Evolutionary conservation across 805 yeast genomes (phyloP), one percentile per base, ranked within the genome.

Genomic region (Blastobotrys parvus): DNA sequence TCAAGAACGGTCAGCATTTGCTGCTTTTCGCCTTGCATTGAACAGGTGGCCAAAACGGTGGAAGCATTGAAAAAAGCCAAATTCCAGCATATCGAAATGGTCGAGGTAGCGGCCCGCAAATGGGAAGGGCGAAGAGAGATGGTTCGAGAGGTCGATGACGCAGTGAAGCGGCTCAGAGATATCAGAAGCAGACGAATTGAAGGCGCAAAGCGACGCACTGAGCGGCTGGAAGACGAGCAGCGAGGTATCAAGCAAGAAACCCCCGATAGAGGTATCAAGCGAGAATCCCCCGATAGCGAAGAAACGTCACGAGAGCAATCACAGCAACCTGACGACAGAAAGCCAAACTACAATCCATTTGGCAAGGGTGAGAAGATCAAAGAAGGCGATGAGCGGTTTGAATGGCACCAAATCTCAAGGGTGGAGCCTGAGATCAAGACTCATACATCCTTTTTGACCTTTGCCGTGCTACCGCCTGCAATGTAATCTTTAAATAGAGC

Each of bases 21-120:
- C 64, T 92, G 98, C 63, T 92, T 92, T 59, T 85, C 95, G 32
- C 99, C 99, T 7, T 92, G 99, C 63, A 84, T 92, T 38, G 99
- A 92, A 64, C 99, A 92, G 65, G 98, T 92, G 3, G 82, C 82
- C 45, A 81, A 84, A 58, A 85, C 97, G 0, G 78, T 90, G 10
- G 81, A 76, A 50, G 81, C 84, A 0, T 65, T 92, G 45, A 79
- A 81, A 51, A 72, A 68, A 27, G 60, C 79, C 35, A 95, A 94
- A 1, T 92, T 97, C 95, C 71, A 75, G 3, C 72, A 76, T 15
- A 78, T 92, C 18, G 95, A 92, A 62, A 84, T 87, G 89, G 94
- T 90, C 2, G 97, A 90, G 58, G 80, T 88, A 39, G 80, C 82
- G 34, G 86, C 89, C 5, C 77, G 74, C 52, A 75, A 84, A 51